Base-by-base conservation (phyloP, 2,329 filamentous ascomycete genomes). In the Chaetomium globosum region DNA sequence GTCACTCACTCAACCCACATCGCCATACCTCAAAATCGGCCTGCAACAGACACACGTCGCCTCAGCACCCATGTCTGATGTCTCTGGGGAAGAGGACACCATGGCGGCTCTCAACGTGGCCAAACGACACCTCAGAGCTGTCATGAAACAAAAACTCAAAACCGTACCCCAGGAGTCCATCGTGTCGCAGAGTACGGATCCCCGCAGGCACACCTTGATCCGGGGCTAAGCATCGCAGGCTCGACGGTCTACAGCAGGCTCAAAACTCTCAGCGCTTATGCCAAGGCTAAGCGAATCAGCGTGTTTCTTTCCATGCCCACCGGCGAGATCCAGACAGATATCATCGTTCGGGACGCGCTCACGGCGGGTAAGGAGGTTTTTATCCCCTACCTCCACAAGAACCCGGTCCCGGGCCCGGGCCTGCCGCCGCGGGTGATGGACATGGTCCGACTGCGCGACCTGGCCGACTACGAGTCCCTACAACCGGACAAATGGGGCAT, bases 291-390 rank as follows among this genome's bases (percentile, higher is more conserved):
- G 66, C 84, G 87, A 61, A 86, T 99, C 73, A 93, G 91, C 71
- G 83, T 99, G 64, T 99, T 96, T 75, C 82, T 99, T 19, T 95
- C 94, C 12, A 99, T 99, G 95, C 93, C 93, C 0, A 80, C 82
- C 10, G 90, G 89, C 28, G 95, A 99, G 79, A 85, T 97, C 30
- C 91, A 93, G 71, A 99, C 95, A 1, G 87, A 89, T 59, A 81
- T 83, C 57, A 92, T 98, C 62, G 92, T 98, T 9, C 85, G 86
- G 31, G 87, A 97, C 80, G 93, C 94, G 13, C 81, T 99, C 30
- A 78, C 80, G 7, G 77, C 82, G 3, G 92, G 91, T 48, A 99
- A 98, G 78, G 82, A 89, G 67, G 93, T 99, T 65, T 98, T 92
- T 76, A 88, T 99, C 56, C 95, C 95, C 0, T 97, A 95, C 75